Base-by-base conservation (phyloP, 2,329 filamentous ascomycete species). In the Clonostachys rosea region DNA sequence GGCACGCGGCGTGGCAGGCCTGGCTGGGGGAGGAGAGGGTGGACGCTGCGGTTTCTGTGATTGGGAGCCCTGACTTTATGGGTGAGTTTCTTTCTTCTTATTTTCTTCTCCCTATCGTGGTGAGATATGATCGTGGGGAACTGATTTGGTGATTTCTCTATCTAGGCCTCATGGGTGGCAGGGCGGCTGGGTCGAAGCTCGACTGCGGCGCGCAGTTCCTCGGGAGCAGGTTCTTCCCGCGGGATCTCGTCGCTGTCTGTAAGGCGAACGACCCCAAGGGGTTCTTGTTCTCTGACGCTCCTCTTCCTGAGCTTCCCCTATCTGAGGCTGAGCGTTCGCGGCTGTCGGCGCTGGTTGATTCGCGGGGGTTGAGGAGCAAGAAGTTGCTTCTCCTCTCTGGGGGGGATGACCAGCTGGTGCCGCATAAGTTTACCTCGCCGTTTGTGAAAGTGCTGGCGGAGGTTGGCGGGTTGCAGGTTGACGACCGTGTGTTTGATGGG, bases 61-160 rank as follows among this genome's bases (percentile, higher is more conserved):
- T 97, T 46, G 94, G 92, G 2, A 96, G 91, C 64, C 90, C 91
- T 1, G 92, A 99, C 66, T 96, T 89, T 58, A 81, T 84, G 52
- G 75, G 87, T 82, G 56, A 69, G 63, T 71, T 5, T 24, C 11
- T 8, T 45, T 11, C n/a, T 24, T 34, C 40, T 33, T 13, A 24
- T 8, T 20, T 42, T 16, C 3, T 33, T 45, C 13, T 8, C 16
- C 14, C 20, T 34, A n/a, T 40, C n/a, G 14, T 34, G 10, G 14
- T 39, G 34, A 16, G 24, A 30, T 30, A 24, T 24, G 7, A 18
- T 18, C 18, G 24, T 24, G 24, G 24, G 24, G 24, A 8, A 30
- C 24, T 30, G 9, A 30, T 10, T n/a, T 35, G 16, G 10, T 39
- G 13, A 18, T 41, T 16, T 46, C 43, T 42, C 34, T n/a, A 7